Percentiles rank a stretch among this genome's conserved stretches.
Conservation (phyloP, 176 grass and related monocot genomes). For the Sorghum bicolor region DNA sequence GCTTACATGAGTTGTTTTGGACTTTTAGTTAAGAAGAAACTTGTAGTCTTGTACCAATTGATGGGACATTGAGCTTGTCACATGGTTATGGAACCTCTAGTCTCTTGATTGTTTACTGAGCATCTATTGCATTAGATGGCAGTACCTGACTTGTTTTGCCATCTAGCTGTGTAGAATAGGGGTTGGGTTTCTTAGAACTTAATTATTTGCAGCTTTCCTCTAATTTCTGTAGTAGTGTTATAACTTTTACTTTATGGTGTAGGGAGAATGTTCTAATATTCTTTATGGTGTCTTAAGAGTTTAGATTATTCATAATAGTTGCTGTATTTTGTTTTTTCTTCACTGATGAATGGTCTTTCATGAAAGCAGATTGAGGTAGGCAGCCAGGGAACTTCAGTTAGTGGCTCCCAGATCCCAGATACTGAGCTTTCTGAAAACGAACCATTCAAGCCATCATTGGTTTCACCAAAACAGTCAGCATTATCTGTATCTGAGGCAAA, state of each 20-base stretch:
- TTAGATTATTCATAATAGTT: not conserved
- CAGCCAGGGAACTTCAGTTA: slow-evolving; percentile 58
- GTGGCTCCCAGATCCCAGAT: slow-evolving; percentile 53
- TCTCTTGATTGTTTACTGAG: not conserved
- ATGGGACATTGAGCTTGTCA: not conserved
- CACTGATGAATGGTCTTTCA: not conserved
- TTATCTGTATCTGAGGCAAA: slow-evolving; percentile 68
- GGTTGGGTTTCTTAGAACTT: not conserved
- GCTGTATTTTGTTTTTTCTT: slow-evolving; percentile 16
- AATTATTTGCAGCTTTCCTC: not conserved
- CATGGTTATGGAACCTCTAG: not conserved
- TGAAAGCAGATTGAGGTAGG: slow-evolving; percentile 41
- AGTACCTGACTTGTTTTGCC: slow-evolving; percentile 1
- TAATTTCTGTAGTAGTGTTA: not conserved
- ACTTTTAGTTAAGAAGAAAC: not conserved
- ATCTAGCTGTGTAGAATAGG: slow-evolving; percentile 6
- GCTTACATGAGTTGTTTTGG: not conserved
- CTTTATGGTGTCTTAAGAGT: not conserved
- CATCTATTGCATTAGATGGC: not conserved
- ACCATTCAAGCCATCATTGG: slow-evolving; percentile 29
- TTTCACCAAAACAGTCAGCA: slow-evolving; percentile 41
- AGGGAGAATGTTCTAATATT: not conserved
- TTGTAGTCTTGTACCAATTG: not conserved
- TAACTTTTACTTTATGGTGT: not conserved
- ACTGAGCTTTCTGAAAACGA: slow-evolving; percentile 49